A percentile compares a stretch with the other conserved stretches of the same genome.
Evolutionary conservation across 23 red algal genomes (phyloP).

Genomic region (Gracilariopsis chorda): DNA sequence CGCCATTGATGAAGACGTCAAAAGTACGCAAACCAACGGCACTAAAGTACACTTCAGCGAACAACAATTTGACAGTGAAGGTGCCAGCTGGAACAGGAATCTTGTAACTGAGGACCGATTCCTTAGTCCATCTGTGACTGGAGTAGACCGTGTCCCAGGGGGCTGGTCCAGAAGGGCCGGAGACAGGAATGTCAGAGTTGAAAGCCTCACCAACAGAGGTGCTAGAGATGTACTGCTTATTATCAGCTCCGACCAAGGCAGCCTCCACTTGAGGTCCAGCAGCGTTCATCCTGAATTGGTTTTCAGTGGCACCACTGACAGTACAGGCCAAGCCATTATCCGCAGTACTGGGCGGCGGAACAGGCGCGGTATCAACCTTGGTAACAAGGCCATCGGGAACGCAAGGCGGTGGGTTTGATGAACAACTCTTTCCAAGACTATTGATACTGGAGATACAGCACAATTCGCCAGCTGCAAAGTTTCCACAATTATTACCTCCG

Average conservation of each 20-base stretch:
- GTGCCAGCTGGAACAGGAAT: constrained; percentile 65
- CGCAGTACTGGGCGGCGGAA: background rate
- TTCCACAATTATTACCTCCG: constrained; percentile 12
- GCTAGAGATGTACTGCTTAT: constrained; percentile 32
- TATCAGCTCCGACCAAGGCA: constrained; percentile 51
- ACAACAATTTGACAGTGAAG: constrained; percentile 63
- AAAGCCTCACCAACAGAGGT: constrained; percentile 14
- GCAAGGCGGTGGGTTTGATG: constrained; percentile 3
- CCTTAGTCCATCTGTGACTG: constrained; percentile 42
- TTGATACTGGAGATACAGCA: constrained; percentile 31
- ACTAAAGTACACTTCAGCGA: constrained; percentile 58
- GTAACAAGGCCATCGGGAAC: background rate
- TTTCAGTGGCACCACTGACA: constrained; percentile 24
- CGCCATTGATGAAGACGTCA: constrained; percentile 67
- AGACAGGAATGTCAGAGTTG: constrained; percentile 6
- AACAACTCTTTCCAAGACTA: constrained; percentile 1
- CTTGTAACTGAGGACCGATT: constrained; percentile 47
- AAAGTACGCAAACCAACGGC: constrained; percentile 28
- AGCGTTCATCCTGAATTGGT: constrained; percentile 47
- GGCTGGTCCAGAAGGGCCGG: constrained; percentile 4
- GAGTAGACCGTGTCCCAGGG: constrained; percentile 46
- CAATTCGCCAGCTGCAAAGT: constrained; percentile 4
- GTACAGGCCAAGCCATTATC: background rate
- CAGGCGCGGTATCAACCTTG: background rate
- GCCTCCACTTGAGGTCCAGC: constrained; percentile 5